A percentile compares a stretch with the other conserved stretches of the same genome.
These are phyloP conservation scores for Luzula sylvatica DNA, from an alignment of 176 grass and related monocot genomes.

Conservation along the genomic window DNA sequence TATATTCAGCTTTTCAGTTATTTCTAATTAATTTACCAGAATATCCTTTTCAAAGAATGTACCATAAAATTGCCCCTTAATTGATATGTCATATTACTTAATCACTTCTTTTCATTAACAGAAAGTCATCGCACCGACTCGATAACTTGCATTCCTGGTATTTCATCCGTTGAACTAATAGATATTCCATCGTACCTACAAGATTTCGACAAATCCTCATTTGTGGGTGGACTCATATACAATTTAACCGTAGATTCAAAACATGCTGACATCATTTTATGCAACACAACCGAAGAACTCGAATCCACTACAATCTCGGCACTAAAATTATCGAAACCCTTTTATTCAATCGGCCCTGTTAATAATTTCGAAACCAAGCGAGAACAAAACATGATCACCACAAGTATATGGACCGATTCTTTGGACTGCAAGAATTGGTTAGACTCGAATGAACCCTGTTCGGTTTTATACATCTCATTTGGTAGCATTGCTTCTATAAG, in stretches of 20 bases:
- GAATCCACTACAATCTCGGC: background rate
- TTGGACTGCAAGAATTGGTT: slow-evolving; percentile 7
- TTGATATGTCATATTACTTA: too few species aligned
- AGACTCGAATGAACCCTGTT: background rate
- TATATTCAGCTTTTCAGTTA: too few species aligned
- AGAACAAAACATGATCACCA: slow-evolving; percentile 1
- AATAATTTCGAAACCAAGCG: slow-evolving; percentile 31
- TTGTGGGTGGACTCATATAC: slow-evolving; percentile 44
- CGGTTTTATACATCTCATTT: slow-evolving; percentile 14
- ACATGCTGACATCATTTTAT: slow-evolving; percentile 26
- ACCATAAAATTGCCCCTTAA: too few species aligned
- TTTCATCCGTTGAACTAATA: slow-evolving; percentile 30
- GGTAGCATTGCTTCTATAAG: slow-evolving; percentile 13
- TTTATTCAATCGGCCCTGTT: slow-evolving; percentile 14
- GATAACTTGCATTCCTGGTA: slow-evolving; percentile 53
- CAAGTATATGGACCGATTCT: background rate
- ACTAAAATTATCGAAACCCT: background rate
- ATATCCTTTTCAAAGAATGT: too few species aligned
- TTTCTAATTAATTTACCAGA: too few species aligned
- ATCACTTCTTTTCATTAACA: background rate
- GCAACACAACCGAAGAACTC: slow-evolving; percentile 14
- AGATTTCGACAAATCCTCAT: slow-evolving; percentile 29
- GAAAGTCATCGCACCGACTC: slow-evolving; percentile 41
- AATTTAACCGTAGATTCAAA: slow-evolving; percentile 36
- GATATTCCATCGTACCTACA: slow-evolving; percentile 47